Percentiles rank a stretch among this genome's conserved stretches.
Evolutionary conservation across 2,329 filamentous ascomycete genomes (phyloP).

Genomic region (Diaporthe citriasiana): DNA sequence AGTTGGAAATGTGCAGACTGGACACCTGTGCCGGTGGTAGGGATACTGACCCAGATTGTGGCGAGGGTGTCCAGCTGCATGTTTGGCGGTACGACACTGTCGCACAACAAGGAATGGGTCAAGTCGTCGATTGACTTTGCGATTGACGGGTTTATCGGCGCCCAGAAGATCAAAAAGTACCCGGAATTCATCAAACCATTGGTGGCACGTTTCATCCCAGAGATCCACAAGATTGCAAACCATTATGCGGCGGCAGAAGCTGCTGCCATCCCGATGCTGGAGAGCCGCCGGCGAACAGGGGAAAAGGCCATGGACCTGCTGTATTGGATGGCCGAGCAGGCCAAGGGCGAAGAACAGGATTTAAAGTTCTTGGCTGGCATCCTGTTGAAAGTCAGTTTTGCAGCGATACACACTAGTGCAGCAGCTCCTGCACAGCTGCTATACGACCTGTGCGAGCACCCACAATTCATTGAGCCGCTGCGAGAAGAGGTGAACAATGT

Average conservation of each 20-base stretch:
- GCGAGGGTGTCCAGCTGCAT: constrained; percentile 50
- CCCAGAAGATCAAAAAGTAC: constrained; percentile 43
- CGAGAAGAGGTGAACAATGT: constrained; percentile 63
- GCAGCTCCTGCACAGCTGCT: constrained; percentile 62
- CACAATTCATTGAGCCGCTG: constrained; percentile 63
- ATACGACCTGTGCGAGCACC: constrained; percentile 65
- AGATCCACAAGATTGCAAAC: constrained; percentile 47
- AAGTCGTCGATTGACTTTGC: constrained; percentile 49
- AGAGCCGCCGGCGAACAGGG: constrained; percentile 31
- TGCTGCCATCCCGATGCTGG: constrained; percentile 48
- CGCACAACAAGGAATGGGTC: constrained; percentile 50
- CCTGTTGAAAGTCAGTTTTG: constrained; percentile 60
- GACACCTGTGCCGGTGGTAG: constrained; percentile 46
- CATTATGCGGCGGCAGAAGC: constrained; percentile 46
- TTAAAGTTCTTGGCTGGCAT: constrained; percentile 50
- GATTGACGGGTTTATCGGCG: constrained; percentile 48
- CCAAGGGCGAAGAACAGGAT: constrained; percentile 25
- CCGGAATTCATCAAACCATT: constrained; percentile 48
- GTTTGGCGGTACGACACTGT: constrained; percentile 48
- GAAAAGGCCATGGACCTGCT: constrained; percentile 46
- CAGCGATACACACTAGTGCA: constrained; percentile 66
- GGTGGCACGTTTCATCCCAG: constrained; percentile 46
- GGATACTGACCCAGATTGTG: constrained; percentile 47
- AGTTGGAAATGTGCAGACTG: background rate
- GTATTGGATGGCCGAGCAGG: constrained; percentile 46